These are phyloP conservation scores for Stygiomarasmius scandens DNA, from an alignment of 1,284 basidiomycete genomes.

Conservation along the genomic window DNA sequence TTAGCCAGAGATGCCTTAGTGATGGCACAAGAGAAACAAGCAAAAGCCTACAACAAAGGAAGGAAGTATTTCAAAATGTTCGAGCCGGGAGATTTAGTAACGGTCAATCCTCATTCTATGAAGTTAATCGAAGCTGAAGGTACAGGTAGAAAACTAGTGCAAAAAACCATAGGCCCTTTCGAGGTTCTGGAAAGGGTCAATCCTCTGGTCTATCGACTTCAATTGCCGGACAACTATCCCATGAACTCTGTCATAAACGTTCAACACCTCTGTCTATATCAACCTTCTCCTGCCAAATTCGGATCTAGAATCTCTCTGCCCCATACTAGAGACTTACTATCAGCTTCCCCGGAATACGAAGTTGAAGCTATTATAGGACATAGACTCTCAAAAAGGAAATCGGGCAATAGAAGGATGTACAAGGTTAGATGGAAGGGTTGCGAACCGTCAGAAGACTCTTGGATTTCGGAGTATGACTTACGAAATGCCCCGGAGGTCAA, in stretches of 20 bases:
- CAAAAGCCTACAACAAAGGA: conserved; percentile 7
- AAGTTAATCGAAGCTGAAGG: not conserved
- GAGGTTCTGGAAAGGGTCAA: conserved; percentile 4
- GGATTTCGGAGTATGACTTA: conserved; percentile 10
- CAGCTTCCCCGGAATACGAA: conserved; percentile 20
- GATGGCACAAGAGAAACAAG: conserved; percentile 4
- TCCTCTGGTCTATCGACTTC: conserved; percentile 3
- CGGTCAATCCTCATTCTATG: not conserved
- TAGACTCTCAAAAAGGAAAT: not conserved
- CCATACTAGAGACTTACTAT: conserved; percentile 3
- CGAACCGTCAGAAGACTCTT: conserved; percentile 21
- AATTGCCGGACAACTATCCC: not conserved
- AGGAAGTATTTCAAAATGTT: not conserved
- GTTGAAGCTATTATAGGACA: conserved; percentile 23
- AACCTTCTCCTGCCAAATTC: conserved; percentile 4
- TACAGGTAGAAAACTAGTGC: not conserved
- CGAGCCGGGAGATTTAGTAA: not conserved
- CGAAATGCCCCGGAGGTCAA: conserved; percentile 3
- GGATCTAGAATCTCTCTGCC: conserved; percentile 14
- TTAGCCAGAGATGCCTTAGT: conserved; percentile 1
- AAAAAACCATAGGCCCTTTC: not conserved
- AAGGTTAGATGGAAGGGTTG: conserved; percentile 25
- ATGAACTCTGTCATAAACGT: conserved; percentile 13
- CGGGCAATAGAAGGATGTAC: conserved; percentile 13
- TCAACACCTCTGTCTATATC: conserved; percentile 3